Conservation (phyloP, 106 monocot genomes). For the Phalaenopsis aphrodite region DNA sequence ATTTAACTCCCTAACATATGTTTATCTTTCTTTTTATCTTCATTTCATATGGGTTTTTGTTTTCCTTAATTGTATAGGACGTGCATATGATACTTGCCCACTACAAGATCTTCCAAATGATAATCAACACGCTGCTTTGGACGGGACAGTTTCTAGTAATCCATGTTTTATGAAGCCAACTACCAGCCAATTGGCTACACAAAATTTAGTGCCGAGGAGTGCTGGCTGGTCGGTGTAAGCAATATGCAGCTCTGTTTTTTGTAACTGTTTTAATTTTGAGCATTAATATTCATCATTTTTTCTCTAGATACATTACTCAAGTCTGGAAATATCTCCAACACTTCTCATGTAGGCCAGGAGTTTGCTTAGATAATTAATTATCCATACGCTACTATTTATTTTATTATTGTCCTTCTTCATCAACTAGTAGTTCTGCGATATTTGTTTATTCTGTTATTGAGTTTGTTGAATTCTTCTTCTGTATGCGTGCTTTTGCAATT, state of each 20-base stretch:
- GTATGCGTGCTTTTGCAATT: neutral
- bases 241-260: neutral
- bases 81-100: neutral
- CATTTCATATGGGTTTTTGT: neutral
- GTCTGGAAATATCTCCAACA: neutral
- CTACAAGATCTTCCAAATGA: conserved; percentile 14
- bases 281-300: conserved; percentile 4
- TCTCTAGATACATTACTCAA: neutral
- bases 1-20: no score
- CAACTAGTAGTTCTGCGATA: neutral
- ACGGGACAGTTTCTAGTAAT: conserved; percentile 22
- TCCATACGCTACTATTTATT: neutral
- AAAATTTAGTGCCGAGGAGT: conserved; percentile 25
- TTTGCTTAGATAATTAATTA: neutral
- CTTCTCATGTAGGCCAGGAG: neutral
- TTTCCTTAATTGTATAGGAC: conserved; percentile 1
- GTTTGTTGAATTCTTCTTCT: neutral
- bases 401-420: neutral
- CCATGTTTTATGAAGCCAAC: conserved; percentile 92
- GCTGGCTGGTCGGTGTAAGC: conserved; percentile 14
- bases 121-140: conserved; percentile 1
- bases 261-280: neutral
- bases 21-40: neutral
- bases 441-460: neutral
- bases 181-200: conserved; percentile 69